phyloP scores from a whole-genome alignment of 2,329 filamentous ascomycete genomes.

The Fusarium scirpi region DNA sequence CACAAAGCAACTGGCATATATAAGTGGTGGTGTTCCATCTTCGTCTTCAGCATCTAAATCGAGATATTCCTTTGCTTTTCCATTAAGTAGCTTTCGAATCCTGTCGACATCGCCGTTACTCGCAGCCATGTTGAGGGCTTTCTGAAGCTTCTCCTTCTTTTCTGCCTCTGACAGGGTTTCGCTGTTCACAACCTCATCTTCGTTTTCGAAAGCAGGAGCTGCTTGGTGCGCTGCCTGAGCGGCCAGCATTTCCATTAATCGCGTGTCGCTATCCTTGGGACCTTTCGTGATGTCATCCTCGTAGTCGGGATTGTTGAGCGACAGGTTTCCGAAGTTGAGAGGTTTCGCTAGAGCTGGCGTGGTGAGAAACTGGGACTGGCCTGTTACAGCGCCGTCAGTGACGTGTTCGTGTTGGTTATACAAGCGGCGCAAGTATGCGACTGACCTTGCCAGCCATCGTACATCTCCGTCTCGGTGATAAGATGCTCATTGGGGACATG shows the following conservation, averaged over 20 bases:
- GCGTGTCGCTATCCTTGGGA: slow-evolving; percentile 80
- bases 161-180: slow-evolving; percentile 78
- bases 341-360: slow-evolving; percentile 87
- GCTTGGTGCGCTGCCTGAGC: slow-evolving; percentile 88
- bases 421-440: slow-evolving; percentile 41
- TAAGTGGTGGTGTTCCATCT: slow-evolving; percentile 94
- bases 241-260: slow-evolving; percentile 95
- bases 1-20: slow-evolving; percentile 98
- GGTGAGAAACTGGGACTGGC: slow-evolving; percentile 94
- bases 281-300: slow-evolving; percentile 68
- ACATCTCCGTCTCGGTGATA: slow-evolving; percentile 91
- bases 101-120: slow-evolving; percentile 93
- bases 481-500: slow-evolving; percentile 71
- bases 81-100: slow-evolving; percentile 79
- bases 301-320: slow-evolving; percentile 84
- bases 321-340: slow-evolving; percentile 82
- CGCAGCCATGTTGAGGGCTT: slow-evolving; percentile 91
- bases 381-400: slow-evolving; percentile 61
- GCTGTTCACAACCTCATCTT: slow-evolving; percentile 81
- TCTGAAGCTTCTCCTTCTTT: slow-evolving; percentile 86
- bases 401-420: slow-evolving; percentile 40
- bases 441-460: slow-evolving; percentile 96
- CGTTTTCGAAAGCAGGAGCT: slow-evolving; percentile 78
- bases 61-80: slow-evolving; percentile 79
- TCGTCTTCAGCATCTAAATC: slow-evolving; percentile 91